Evolutionary conservation across 2,329 filamentous ascomycete species (phyloP), one percentile per base, ranked within the genome.

Genomic region (Microsporum canis): DNA sequence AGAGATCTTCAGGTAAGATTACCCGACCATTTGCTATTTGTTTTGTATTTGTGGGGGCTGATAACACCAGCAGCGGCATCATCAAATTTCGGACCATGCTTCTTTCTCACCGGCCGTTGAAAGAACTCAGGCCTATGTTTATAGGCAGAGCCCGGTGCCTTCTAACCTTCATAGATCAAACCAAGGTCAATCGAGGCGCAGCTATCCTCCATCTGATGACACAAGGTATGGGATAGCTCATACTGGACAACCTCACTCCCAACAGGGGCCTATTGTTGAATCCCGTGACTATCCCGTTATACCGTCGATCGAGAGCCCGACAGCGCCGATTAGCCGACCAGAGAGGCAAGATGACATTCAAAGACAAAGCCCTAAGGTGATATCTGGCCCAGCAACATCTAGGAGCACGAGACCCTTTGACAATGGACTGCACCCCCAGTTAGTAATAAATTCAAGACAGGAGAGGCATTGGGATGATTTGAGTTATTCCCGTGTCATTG

Each of bases 301-400:
- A 12, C 73, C 71, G 14, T 75, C 73, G 38, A 74, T 76, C 64
- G 73, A 76, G 62, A 58, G 36, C 56, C 57, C 7, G 66, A 68
- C 43, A 61, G 66, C 57, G 12, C 38, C 57, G 17, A n/a, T 36
- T 23, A 59, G 39, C 57, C 57, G 43, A 36, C 38, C 31, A 34
- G 41, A 47, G 17, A 47, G 39, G 41, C 14, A 14, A 10, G 36
- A 41, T 33, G 23, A 41, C 10, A 31, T 17, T 27, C 36, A 5
- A 58, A 45, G 17, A 17, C 36, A 41, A 31, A 58, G 36, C 29
- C 36, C 56, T 7, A 36, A 5, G 33, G 8, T 45, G 39, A 43
- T 41, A 10, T 7, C 56, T 2, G 33, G 36, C 34, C 36, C 14
- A 3, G 34, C 56, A 45, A 36, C 38, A 45, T 29, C 36, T 27